Evolutionary conservation across 2,329 filamentous ascomycete species (phyloP).

Genomic region (Sclerotinia borealis): DNA sequence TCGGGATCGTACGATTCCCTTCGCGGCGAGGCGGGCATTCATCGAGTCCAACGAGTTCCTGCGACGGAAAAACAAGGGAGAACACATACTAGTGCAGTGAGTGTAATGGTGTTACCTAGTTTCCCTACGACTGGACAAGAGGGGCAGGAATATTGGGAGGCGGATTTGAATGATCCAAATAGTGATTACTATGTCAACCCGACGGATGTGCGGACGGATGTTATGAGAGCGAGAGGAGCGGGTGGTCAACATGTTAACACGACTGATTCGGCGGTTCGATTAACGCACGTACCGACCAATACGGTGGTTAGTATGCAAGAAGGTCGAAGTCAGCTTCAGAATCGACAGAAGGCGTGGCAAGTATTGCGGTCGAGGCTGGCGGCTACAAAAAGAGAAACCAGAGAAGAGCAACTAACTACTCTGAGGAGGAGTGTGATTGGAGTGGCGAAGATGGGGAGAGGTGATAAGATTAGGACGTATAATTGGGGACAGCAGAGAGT

Average conservation of each 20-base stretch:
- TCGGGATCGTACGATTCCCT: constrained; percentile 75
- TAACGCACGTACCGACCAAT: constrained; percentile 85
- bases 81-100: constrained; percentile 88
- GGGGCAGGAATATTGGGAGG: constrained; percentile 43
- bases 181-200: constrained; percentile 89
- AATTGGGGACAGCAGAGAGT: constrained; percentile 66
- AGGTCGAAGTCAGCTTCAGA: constrained; percentile 80
- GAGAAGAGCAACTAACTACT: constrained; percentile 71
- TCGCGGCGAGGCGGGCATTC: constrained; percentile 85
- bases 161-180: constrained; percentile 72
- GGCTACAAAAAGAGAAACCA: constrained; percentile 69
- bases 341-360: constrained; percentile 82
- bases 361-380: constrained; percentile 77
- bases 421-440: constrained; percentile 75
- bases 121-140: constrained; percentile 54
- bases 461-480: constrained; percentile 83
- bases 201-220: constrained; percentile 75
- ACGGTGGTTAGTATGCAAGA: constrained; percentile 91
- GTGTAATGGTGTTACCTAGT: constrained; percentile 84
- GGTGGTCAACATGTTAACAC: constrained; percentile 98
- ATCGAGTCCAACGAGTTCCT: constrained; percentile 89
- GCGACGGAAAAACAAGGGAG: constrained; percentile 86
- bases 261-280: constrained; percentile 88
- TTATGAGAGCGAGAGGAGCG: constrained; percentile 86
- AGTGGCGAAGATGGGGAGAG: constrained; percentile 75